Evolutionary conservation across 768 basidiomycete genomes (phyloP).

Genomic region (Rhizopogon salebrosus): DNA sequence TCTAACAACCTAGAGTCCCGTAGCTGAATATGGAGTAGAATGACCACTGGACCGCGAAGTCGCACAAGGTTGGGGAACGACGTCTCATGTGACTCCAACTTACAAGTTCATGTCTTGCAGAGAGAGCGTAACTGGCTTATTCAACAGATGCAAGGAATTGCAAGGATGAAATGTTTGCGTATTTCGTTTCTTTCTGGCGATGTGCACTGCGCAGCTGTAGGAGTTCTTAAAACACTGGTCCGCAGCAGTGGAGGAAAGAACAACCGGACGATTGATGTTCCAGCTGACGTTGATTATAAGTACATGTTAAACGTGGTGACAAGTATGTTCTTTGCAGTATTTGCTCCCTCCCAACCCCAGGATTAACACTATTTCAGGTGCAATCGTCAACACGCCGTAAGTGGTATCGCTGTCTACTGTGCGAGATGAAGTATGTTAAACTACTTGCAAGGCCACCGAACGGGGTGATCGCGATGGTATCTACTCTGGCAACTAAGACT

Average conservation of each 20-base stretch:
- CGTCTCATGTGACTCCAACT: not conserved
- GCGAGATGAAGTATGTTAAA: not conserved
- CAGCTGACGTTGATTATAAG: slow-evolving; percentile 60
- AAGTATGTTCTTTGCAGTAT: slow-evolving; percentile 50
- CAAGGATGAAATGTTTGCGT: slow-evolving; percentile 55
- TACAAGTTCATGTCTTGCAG: slow-evolving; percentile 34
- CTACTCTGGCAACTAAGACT: slow-evolving; percentile 69
- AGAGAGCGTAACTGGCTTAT: slow-evolving; percentile 90
- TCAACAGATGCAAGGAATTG: slow-evolving; percentile 69
- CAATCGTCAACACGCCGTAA: slow-evolving; percentile 95
- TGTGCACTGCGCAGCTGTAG: slow-evolving; percentile 88
- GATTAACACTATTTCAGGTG: slow-evolving; percentile 38
- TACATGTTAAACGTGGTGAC: slow-evolving; percentile 91
- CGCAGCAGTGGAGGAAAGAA: slow-evolving; percentile 34
- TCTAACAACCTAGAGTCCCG: not conserved
- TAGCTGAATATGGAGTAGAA: slow-evolving; percentile 40
- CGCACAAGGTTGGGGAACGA: slow-evolving; percentile 54
- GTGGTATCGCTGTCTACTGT: slow-evolving; percentile 20
- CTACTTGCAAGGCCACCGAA: slow-evolving; percentile 46
- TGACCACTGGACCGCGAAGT: slow-evolving; percentile 87
- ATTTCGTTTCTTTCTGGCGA: slow-evolving; percentile 90
- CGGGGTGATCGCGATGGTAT: slow-evolving; percentile 74
- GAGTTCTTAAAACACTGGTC: slow-evolving; percentile 64
- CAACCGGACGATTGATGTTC: slow-evolving; percentile 34
- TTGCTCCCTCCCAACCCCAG: not conserved